Evolutionary conservation across 805 yeast genomes (phyloP).

Genomic region (Zygoascus flipseniorum): DNA sequence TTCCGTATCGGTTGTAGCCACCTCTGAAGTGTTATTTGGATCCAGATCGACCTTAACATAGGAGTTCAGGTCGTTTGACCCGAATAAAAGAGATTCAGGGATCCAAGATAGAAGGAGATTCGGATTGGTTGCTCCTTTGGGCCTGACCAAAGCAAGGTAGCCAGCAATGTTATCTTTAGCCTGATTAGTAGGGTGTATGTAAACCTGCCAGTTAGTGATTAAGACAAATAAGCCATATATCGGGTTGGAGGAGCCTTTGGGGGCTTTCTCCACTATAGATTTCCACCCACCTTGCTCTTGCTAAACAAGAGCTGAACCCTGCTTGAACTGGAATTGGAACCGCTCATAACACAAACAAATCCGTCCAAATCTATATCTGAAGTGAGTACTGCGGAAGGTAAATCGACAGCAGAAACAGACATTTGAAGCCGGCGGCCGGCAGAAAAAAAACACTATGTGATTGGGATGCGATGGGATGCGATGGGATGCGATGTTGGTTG

Average conservation of each 20-base stretch:
- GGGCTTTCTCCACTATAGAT: neutral
- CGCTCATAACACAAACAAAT: neutral
- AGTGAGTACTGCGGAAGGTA: neutral
- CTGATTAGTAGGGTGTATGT: slow-evolving; percentile 70
- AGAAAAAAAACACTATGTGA: no score
- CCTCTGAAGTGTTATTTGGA: slow-evolving; percentile 11
- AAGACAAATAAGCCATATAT: no score
- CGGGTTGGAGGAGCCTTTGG: slow-evolving; percentile 24
- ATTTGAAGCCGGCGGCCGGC: neutral
- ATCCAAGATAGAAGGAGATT: slow-evolving; percentile 58
- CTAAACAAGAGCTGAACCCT: slow-evolving; percentile 30
- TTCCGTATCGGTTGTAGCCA: slow-evolving; percentile 2
- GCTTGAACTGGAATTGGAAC: neutral
- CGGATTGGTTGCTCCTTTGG: slow-evolving; percentile 33
- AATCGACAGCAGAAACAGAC: neutral
- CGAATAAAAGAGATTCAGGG: slow-evolving; percentile 40
- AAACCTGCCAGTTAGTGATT: slow-evolving; percentile 34
- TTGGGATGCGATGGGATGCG: no score
- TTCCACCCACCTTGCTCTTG: slow-evolving; percentile 27
- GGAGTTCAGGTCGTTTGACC: slow-evolving; percentile 37
- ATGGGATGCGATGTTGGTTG: no score
- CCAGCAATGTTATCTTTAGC: slow-evolving; percentile 77
- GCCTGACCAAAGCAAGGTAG: slow-evolving; percentile 55
- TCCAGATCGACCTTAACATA: slow-evolving; percentile 47
- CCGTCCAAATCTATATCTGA: neutral